Conservation (phyloP, 176 grass and related monocot species). For the Coix lacrymajobi region DNA sequence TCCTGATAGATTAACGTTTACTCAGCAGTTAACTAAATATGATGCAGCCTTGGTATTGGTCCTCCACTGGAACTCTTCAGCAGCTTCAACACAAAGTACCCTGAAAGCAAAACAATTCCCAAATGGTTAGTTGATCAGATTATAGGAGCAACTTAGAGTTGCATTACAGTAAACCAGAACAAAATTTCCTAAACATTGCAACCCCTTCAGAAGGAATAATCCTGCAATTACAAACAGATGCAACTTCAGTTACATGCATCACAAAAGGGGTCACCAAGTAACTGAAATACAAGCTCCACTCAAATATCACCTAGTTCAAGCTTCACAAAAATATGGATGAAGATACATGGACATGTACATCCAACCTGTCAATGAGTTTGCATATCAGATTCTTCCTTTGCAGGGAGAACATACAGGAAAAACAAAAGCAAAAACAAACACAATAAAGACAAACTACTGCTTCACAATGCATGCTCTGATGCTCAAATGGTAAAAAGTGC, state of each 20-base stretch:
- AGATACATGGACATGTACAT: constrained; percentile 10
- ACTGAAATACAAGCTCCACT: constrained; percentile 19
- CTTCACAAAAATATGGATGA: constrained; percentile 20
- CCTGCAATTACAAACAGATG: constrained; percentile 39
- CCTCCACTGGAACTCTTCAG: background rate
- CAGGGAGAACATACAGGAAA: background rate
- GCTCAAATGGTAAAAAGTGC: background rate
- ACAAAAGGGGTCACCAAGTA: constrained; percentile 12
- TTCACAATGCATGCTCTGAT: background rate
- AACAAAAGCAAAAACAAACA: background rate
- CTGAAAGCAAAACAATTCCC: constrained; percentile 24
- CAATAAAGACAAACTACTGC: background rate
- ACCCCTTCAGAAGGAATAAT: constrained; percentile 33
- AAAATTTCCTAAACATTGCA: constrained; percentile 21
- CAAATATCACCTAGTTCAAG: constrained; percentile 37
- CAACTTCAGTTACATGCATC: constrained; percentile 28
- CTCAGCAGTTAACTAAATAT: background rate
- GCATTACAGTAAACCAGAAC: constrained; percentile 1
- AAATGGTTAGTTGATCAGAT: background rate
- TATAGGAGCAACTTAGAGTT: background rate
- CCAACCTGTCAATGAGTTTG: constrained; percentile 38
- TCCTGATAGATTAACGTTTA: background rate
- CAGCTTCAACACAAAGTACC: background rate
- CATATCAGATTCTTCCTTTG: constrained; percentile 35
- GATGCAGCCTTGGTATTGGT: background rate